phyloP scores from a whole-genome alignment of 2,329 filamentous ascomycete genomes.

The Cladorrhinum sp. region DNA sequence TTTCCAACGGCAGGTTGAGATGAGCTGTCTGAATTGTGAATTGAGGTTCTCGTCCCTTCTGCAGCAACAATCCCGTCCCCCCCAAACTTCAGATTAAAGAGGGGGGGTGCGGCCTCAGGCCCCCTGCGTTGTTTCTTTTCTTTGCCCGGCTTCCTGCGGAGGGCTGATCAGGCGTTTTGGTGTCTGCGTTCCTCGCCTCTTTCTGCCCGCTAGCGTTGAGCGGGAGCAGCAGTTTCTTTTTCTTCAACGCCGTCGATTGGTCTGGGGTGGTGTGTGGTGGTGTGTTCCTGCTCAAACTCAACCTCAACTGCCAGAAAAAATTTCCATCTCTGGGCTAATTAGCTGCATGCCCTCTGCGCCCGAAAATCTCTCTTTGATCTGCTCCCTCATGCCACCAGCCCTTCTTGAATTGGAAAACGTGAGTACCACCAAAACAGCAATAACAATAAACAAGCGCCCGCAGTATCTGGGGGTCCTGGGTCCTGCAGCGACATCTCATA shows the following conservation, averaged over 20 bases:
- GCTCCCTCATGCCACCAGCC: neutral
- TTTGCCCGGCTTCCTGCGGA: slow-evolving; percentile 12
- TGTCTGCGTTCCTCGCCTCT: slow-evolving; percentile 21
- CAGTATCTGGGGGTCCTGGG: neutral
- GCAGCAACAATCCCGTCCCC: too few species aligned
- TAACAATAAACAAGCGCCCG: slow-evolving; percentile 1
- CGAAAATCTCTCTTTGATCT: neutral
- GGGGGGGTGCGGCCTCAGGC: slow-evolving; percentile 17
- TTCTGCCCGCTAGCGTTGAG: slow-evolving; percentile 12
- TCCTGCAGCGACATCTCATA: slow-evolving; percentile 6
- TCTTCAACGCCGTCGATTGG: slow-evolving; percentile 20
- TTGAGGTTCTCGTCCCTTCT: neutral
- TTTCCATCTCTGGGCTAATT: slow-evolving; percentile 3
- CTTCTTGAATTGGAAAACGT: too few species aligned
- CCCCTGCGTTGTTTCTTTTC: slow-evolving; percentile 1
- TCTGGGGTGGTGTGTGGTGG: neutral
- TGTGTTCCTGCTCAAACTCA: neutral
- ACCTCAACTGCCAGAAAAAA: neutral
- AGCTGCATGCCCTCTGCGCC: neutral
- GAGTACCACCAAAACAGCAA: too few species aligned
- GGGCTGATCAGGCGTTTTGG: slow-evolving; percentile 25
- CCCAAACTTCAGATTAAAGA: neutral
- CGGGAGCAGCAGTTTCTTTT: slow-evolving; percentile 15
- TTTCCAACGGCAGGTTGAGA: neutral
- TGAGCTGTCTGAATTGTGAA: neutral